Evolutionary conservation across 73 alveolate genomes (phyloP).

Genomic region (Paramecium octaurelia): DNA sequence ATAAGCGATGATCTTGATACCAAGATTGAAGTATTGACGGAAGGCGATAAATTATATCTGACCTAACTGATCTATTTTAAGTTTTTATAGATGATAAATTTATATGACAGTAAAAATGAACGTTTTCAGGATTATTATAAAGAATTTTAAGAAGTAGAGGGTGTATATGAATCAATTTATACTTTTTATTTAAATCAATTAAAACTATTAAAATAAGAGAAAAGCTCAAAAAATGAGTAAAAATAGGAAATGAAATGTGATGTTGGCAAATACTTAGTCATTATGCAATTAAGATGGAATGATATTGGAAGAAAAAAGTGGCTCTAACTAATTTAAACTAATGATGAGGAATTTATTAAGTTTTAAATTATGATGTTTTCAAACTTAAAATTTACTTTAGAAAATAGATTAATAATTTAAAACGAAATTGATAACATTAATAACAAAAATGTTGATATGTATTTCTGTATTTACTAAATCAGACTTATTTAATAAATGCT

Average conservation of each 20-base stretch:
- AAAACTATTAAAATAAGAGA: not conserved
- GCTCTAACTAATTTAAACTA: not conserved
- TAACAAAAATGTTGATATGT: too few species aligned
- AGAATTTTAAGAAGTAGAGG: not conserved
- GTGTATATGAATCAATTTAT: not conserved
- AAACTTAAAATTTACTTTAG: not conserved
- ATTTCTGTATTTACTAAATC: not conserved
- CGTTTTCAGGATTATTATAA: not conserved
- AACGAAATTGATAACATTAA: not conserved
- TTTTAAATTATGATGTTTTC: conserved; percentile 2
- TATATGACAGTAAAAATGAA: not conserved
- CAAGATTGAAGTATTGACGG: not conserved
- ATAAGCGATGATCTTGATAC: not conserved
- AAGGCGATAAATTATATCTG: not conserved
- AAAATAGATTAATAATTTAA: not conserved
- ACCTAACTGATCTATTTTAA: not conserved
- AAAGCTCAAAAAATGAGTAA: not conserved
- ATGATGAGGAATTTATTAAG: not conserved
- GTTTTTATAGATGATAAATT: not conserved
- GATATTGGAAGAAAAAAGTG: not conserved
- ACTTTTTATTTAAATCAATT: not conserved
- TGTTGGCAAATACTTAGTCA: not conserved
- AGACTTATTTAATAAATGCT: not conserved
- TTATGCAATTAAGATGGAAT: not conserved
- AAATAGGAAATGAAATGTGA: not conserved